A percentile compares a stretch with the other conserved stretches of the same genome.
phyloP scores from a whole-genome alignment of 306 rosid genomes.

The Quercus suber region DNA sequence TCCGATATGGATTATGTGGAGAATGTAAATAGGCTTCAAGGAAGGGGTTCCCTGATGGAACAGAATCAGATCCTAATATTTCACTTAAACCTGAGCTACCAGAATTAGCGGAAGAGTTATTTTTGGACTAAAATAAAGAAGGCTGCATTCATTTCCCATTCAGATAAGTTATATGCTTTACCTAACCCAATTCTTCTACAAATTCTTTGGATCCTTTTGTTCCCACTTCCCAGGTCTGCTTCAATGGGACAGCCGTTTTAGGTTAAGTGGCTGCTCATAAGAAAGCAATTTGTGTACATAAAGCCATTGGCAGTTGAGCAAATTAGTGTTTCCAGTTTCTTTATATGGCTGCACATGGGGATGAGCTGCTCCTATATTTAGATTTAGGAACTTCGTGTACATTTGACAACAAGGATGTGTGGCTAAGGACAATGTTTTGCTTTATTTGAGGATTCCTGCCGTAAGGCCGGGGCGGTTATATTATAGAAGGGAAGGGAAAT shows the following conservation, averaged over 20 bases:
- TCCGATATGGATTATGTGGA: slow-evolving; percentile 44
- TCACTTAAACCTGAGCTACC: slow-evolving; percentile 34
- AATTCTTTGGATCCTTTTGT: slow-evolving; percentile 10
- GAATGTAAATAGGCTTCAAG: slow-evolving; percentile 16
- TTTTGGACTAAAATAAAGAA: slow-evolving; percentile 47
- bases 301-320: slow-evolving; percentile 13
- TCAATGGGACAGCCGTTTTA: not conserved
- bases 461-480: slow-evolving; percentile 10
- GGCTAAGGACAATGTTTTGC: not conserved
- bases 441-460: no score
- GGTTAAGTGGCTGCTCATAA: not conserved
- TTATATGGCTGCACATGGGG: not conserved
- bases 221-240: not conserved
- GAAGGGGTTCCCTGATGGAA: slow-evolving; percentile 15
- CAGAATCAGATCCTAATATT: slow-evolving; percentile 27
- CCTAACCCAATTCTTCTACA: slow-evolving; percentile 2
- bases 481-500: not conserved
- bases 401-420: not conserved
- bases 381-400: slow-evolving; percentile 39
- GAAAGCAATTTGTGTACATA: slow-evolving; percentile 35
- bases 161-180: not conserved
- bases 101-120: slow-evolving; percentile 56
- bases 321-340: slow-evolving; percentile 7
- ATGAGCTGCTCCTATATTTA: not conserved
- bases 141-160: not conserved